Evolutionary conservation across 371 early-diverging fungal genomes (phyloP), one percentile per base, ranked within the genome.

Genomic region (Apophysomyces variabilis): DNA sequence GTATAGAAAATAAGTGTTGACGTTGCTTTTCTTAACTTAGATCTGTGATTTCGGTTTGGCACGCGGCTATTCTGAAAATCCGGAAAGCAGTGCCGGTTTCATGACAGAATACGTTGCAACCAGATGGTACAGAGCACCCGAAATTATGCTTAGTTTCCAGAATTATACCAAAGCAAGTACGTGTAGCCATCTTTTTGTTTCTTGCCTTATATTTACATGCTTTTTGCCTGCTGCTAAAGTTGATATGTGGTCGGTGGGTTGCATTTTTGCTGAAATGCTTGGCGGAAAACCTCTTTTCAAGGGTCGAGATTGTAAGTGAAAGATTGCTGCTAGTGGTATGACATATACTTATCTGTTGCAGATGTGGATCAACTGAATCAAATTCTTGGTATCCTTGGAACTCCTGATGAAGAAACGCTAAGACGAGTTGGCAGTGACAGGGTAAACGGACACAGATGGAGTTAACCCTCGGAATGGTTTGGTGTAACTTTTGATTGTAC

Each of bases 221-320:
- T 26, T 26, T 61, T 21, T 9, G 18, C 56, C 37, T 41, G 8
- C 44, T 18, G 13, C 59, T 39, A 36, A 79, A 87, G 91, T 96
- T 67, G 99, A 99, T 70, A 93, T 99, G 82, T 99, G 99, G 99
- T 94, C 97, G 4, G 95, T 97, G 13, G 99, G 99, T 21, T 98
- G 97, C 79, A 94, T 99, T 50, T 95, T 99, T 77, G 98, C 97
- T 21, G 99, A 99, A 76, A 88, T 99, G 83, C 78, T 96, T 38
- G 93, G 95, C 46, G 91, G 96, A 41, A 91, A 91, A 74, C 91
- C 93, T 32, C 76, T 96, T 64, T 96, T 96, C 76, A 92, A 91
- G 70, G 96, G 96, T 35, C 89, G 93, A 62, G 96, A 96, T 80
- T 94, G 90, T 89, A 83, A 80, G 83, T 73, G 41, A 56, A 37